phyloP scores from a whole-genome alignment of 164 flowering plant genomes.

The Cinnamomum chago region DNA sequence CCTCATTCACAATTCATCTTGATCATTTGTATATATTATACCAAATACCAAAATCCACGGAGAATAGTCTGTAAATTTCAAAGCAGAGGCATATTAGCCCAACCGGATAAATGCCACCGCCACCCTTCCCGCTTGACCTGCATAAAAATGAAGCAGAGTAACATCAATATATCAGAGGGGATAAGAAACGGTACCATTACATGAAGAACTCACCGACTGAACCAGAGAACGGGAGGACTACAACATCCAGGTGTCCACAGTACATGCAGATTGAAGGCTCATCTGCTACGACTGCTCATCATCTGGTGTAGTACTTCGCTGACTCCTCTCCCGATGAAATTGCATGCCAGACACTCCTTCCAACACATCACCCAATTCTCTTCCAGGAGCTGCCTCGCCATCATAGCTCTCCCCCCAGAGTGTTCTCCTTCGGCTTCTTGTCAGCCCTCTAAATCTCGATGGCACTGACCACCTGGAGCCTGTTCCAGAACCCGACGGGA shows the following conservation, averaged over 20 bases:
- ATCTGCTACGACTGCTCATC: constrained; percentile 8
- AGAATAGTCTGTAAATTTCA: background rate
- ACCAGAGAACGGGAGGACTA: background rate
- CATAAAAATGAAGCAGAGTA: background rate
- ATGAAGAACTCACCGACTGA: background rate
- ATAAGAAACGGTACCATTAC: background rate
- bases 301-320: constrained; percentile 42
- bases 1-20: background rate
- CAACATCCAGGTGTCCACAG: background rate
- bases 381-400: constrained; percentile 39
- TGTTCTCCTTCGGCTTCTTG: constrained; percentile 36
- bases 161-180: too few relatives aligned
- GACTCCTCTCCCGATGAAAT: constrained; percentile 29
- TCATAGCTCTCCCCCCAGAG: constrained; percentile 61
- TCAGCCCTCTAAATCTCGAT: constrained; percentile 51
- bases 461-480: constrained; percentile 53
- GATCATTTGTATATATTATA: background rate
- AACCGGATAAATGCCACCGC: background rate
- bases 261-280: background rate
- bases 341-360: constrained; percentile 35
- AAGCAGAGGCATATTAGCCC: background rate
- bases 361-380: constrained; percentile 29
- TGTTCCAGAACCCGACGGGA: constrained; percentile 24
- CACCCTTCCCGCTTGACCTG: background rate
- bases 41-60: background rate